Percentiles rank a stretch among this genome's conserved stretches.
phyloP scores from a whole-genome alignment of 2,329 filamentous ascomycete genomes.

The Colletotrichum sp. region DNA sequence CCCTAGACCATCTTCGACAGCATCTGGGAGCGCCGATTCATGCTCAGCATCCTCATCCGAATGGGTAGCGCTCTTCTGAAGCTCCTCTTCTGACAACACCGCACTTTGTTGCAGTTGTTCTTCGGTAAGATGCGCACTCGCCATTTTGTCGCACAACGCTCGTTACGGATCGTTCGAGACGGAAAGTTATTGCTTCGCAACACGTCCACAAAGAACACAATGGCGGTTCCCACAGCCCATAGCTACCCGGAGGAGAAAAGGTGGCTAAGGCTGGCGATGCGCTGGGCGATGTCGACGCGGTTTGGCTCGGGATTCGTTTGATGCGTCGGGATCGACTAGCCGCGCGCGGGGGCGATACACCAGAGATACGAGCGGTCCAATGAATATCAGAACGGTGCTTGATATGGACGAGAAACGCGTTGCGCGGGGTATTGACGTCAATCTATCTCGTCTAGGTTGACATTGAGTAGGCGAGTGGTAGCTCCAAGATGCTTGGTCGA shows the following conservation, averaged over 20 bases:
- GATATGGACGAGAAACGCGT: not conserved
- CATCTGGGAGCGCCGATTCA: slow-evolving; percentile 30
- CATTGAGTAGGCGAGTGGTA: not conserved
- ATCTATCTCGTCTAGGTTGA: not conserved
- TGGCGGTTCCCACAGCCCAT: not conserved
- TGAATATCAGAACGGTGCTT: not conserved
- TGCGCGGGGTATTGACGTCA: not conserved
- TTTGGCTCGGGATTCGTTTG: not conserved
- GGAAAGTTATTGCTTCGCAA: not conserved
- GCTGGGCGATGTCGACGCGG: not conserved
- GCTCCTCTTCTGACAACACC: slow-evolving; percentile 53
- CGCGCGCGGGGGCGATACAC: not conserved
- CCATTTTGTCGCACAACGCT: slow-evolving; percentile 37
- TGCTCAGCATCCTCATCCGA: slow-evolving; percentile 53
- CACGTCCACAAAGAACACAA: not conserved
- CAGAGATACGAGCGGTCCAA: not conserved
- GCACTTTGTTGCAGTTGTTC: slow-evolving; percentile 64
- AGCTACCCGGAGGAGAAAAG: not conserved
- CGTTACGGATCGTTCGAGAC: not conserved
- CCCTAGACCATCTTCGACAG: slow-evolving; percentile 24
- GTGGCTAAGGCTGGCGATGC: not conserved
- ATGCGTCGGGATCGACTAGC: not conserved
- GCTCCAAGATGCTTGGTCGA: not conserved
- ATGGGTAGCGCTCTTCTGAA: slow-evolving; percentile 50
- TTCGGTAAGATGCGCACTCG: slow-evolving; percentile 59